A percentile compares a stretch with the other conserved stretches of the same genome.
These are phyloP conservation scores for Exobasidium cylindrosporum DNA, from an alignment of 1,284 basidiomycete species.

Conservation along the genomic window DNA sequence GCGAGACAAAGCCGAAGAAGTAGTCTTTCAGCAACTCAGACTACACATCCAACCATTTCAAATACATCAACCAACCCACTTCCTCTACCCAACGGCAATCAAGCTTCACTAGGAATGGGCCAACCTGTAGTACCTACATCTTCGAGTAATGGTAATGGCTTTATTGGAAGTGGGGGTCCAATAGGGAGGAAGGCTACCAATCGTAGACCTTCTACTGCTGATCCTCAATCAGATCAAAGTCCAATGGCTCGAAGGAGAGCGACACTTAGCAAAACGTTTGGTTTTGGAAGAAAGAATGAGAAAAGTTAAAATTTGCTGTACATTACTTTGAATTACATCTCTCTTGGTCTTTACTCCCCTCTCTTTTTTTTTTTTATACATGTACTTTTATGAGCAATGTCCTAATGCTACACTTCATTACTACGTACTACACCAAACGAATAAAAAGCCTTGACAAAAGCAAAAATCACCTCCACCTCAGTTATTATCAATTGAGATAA, in stretches of 20 bases:
- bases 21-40: neutral
- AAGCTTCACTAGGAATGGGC: neutral
- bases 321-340: too few species aligned
- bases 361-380: too few species aligned
- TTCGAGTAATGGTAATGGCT: too few species aligned
- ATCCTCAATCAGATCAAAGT: neutral
- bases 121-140: neutral
- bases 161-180: neutral
- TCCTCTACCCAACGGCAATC: neutral
- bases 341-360: too few species aligned
- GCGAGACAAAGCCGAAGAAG: constrained; percentile 25
- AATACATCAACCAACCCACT: neutral
- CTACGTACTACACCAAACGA: too few species aligned
- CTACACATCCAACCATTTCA: neutral
- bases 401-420: too few species aligned
- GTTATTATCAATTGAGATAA: too few species aligned
- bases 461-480: too few species aligned
- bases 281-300: constrained; percentile 9
- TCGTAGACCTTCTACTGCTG: constrained; percentile 7
- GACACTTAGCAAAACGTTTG: constrained; percentile 11
- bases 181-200: neutral
- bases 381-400: too few species aligned
- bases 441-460: too few species aligned
- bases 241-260: neutral
- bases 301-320: too few species aligned